Conservation (phyloP, 73 alveolate species). For the Tetrahymena malaccensis region DNA sequence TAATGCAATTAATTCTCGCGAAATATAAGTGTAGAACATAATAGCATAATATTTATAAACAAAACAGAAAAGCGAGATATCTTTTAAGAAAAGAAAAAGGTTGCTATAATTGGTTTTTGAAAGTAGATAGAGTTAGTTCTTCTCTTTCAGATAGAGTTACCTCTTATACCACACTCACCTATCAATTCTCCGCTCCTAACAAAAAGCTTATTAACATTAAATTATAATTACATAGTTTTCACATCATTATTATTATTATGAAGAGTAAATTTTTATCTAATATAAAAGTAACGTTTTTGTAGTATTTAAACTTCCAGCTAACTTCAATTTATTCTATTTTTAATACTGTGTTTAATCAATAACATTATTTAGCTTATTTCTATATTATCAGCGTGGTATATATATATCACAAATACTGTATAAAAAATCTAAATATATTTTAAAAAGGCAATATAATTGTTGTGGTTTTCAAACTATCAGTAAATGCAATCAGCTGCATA, state of each 20-base stretch:
- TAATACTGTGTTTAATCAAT: not conserved
- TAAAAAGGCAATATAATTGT: not conserved
- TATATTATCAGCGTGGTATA: not conserved
- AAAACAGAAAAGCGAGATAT: not conserved
- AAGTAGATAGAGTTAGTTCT: not conserved
- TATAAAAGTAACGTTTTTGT: not conserved
- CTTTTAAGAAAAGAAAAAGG: not conserved
- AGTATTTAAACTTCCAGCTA: not conserved
- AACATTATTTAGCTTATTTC: not conserved
- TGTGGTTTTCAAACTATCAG: not conserved
- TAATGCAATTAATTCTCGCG: not conserved
- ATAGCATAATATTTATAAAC: not conserved
- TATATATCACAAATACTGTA: not conserved
- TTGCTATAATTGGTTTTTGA: not conserved
- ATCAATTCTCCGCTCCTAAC: not conserved
- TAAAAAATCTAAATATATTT: too few species aligned
- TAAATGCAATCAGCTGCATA: not conserved
- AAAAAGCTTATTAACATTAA: not conserved
- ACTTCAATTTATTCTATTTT: not conserved
- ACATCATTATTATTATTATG: not conserved
- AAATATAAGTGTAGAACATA: not conserved
- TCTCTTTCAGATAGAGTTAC: not conserved
- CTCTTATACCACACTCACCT: not conserved
- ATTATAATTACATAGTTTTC: not conserved
- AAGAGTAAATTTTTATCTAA: not conserved